Conservation (phyloP, 2,329 filamentous ascomycete genomes). For the Fusarium xyrophilum region DNA sequence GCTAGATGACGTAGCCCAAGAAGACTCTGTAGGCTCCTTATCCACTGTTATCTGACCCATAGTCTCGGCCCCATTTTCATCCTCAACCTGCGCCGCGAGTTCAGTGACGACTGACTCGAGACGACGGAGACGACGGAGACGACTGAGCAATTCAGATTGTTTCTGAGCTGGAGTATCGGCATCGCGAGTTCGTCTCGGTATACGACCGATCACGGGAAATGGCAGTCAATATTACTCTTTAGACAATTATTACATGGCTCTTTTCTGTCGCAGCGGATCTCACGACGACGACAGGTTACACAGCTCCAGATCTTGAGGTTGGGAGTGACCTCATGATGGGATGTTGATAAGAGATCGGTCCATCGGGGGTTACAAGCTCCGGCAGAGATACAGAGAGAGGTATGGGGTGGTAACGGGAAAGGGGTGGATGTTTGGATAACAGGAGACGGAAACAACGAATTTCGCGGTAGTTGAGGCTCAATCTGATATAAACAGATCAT, state of each 20-base stretch:
- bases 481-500: neutral
- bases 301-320: slow-evolving; percentile 45
- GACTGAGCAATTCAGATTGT: slow-evolving; percentile 42
- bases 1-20: slow-evolving; percentile 1
- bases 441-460: neutral
- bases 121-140: slow-evolving; percentile 40
- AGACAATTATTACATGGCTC: slow-evolving; percentile 43
- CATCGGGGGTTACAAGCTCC: slow-evolving; percentile 30
- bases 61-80: slow-evolving; percentile 25
- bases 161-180: slow-evolving; percentile 40
- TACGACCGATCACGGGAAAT: slow-evolving; percentile 44
- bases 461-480: neutral
- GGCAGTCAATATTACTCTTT: slow-evolving; percentile 40
- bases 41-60: slow-evolving; percentile 18
- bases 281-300: slow-evolving; percentile 44
- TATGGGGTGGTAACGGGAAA: neutral
- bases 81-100: slow-evolving; percentile 42
- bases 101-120: slow-evolving; percentile 45
- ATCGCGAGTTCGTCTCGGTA: slow-evolving; percentile 38
- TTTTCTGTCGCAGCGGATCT: slow-evolving; percentile 43
- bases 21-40: slow-evolving; percentile 8
- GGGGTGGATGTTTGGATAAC: neutral
- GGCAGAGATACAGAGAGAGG: neutral
- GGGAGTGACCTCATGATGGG: slow-evolving; percentile 1
- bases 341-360: slow-evolving; percentile 17